These are phyloP conservation scores for Arthrobotrys megalospora DNA, from an alignment of 2,329 filamentous ascomycete species.

Conservation along the genomic window DNA sequence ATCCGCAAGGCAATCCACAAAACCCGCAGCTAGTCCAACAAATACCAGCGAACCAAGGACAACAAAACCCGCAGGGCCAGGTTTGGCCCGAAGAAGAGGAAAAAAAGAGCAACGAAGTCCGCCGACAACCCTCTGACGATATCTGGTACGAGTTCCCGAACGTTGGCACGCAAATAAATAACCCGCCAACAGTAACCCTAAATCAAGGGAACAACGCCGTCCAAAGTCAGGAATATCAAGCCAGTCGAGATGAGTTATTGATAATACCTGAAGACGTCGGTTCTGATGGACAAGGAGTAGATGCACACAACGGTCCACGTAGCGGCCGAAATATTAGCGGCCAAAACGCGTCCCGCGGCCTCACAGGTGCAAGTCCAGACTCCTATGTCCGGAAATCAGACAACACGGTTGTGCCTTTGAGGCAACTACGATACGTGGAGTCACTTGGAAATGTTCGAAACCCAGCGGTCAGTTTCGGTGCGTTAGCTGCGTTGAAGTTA, in stretches of 20 bases:
- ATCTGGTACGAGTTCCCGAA: too few species aligned
- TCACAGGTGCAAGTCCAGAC: background rate
- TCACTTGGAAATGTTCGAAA: background rate
- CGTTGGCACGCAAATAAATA: too few species aligned
- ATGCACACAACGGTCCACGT: background rate
- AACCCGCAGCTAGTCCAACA: background rate
- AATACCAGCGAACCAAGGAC: background rate
- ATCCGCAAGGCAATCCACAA: background rate
- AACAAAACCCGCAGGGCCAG: background rate
- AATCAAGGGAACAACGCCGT: too few species aligned
- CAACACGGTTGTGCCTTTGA: conserved; percentile 2
- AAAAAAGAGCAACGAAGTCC: conserved; percentile 14
- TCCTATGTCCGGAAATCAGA: background rate
- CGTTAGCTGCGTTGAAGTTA: background rate
- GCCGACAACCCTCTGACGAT: too few species aligned
- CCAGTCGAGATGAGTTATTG: too few species aligned
- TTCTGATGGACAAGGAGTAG: too few species aligned
- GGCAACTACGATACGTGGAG: conserved; percentile 22
- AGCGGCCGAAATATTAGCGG: background rate
- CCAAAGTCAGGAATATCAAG: too few species aligned
- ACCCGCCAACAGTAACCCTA: too few species aligned
- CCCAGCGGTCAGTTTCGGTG: background rate
- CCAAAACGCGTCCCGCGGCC: background rate
- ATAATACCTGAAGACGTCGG: too few species aligned
- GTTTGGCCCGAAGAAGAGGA: conserved; percentile 9